Evolutionary conservation across 2,329 filamentous ascomycete genomes (phyloP), one percentile per base, ranked within the genome.

Genomic region (Nothophaeocryptopus gaeumannii): DNA sequence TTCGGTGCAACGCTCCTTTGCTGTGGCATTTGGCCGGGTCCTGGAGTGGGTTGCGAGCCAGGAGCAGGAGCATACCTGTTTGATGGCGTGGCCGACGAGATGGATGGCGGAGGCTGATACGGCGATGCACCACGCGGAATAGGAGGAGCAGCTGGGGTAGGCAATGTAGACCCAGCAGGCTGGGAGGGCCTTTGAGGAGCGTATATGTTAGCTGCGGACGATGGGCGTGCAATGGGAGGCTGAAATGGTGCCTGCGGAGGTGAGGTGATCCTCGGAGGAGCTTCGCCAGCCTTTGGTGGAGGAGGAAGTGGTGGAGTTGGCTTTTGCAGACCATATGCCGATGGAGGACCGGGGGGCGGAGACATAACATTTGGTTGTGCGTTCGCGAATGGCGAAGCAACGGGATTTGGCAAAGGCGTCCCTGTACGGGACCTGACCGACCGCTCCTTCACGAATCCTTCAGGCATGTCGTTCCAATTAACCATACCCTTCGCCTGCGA

Each of bases 401-500:
- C 82, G 2, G 86, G 76, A 44, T 83, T 80, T 37, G 72, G 65
- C 47, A 78, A 83, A 2, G 91, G 89, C 1, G 92, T 96, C 39
- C 78, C 78, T 65, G 85, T 82, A 58, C 91, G 83, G 15, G 85
- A 79, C 11, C 81, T 79, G 4, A 63, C 52, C 32, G 63, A 58
- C n/a, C 86, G 78, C 47, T 80, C 74, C 74, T 92, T 89, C 39
- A 73, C 67, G 59, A 97, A 83, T 48, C 73, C 87, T 63, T 96
- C 80, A 1, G 93, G 93, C 44, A 95, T 86, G 69, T 99, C 93
- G 61, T 99, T 99, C 93, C 93, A 99, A 61, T 88, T 86, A 26
- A 85, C 82, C 56, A 85, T 84, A 56, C 86, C 85, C 64, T 84
- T 85, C 50, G 81, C 76, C 63, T 82, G 83, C 8, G 88, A 82